Evolutionary conservation across 164 flowering plant species (phyloP).

Genomic region (Cinnamomum chago): DNA sequence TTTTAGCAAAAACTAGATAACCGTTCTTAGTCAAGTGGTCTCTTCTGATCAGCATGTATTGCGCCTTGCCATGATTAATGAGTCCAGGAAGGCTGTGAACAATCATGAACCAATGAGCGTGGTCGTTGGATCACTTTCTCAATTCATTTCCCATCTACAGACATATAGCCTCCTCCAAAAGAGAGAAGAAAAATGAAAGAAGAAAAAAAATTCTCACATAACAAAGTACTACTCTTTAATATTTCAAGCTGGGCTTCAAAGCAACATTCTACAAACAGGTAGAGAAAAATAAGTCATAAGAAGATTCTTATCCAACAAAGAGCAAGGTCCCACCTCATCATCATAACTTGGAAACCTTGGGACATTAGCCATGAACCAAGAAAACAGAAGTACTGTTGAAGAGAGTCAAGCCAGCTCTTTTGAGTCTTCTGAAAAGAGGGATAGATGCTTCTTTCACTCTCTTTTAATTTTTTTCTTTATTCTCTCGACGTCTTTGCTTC

Average conservation of each 20-base stretch:
- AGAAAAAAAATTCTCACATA: neutral
- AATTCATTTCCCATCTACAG: neutral
- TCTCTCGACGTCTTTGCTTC: slow-evolving; percentile 30
- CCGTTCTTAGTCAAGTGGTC: too few species aligned
- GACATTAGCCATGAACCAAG: neutral
- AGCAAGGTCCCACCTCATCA: neutral
- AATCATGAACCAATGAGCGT: too few species aligned
- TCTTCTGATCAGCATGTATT: too few species aligned
- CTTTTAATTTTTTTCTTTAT: slow-evolving; percentile 26
- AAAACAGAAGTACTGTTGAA: neutral
- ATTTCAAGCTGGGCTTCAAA: neutral
- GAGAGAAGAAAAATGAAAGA: too few species aligned
- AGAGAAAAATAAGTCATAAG: neutral
- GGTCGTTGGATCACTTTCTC: neutral
- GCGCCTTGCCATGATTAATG: too few species aligned
- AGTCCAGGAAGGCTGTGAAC: too few species aligned
- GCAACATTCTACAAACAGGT: neutral
- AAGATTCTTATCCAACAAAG: neutral
- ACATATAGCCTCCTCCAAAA: neutral
- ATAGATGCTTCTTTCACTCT: slow-evolving; percentile 17
- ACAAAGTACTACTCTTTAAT: too few species aligned
- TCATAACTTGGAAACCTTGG: neutral
- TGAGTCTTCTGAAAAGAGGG: slow-evolving; percentile 11
- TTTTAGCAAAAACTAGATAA: too few species aligned
- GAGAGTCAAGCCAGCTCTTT: slow-evolving; percentile 14